Base-by-base conservation (phyloP, 768 basidiomycete genomes). In the Suillus variegatus region DNA sequence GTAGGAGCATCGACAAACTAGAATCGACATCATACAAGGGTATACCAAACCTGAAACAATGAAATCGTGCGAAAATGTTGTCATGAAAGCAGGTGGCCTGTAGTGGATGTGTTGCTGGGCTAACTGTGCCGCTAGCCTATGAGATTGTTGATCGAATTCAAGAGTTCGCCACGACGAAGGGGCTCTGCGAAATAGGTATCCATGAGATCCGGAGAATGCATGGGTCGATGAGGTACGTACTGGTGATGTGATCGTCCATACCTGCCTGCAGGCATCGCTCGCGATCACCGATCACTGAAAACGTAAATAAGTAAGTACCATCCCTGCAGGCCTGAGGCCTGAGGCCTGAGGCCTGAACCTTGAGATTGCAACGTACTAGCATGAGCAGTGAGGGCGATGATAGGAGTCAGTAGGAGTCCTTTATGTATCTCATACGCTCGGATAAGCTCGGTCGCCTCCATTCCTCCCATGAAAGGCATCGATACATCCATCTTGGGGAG, bases 381-480 rank as follows among this genome's bases (percentile, higher is more conserved):
- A 78, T 99, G 97, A 3, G 97, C 97, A 1, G 97, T 99, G 47
- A 99, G 81, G 1, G 97, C 97, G 71, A 99, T 94, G 70, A 99
- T 99, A 0, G 97, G 97, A 6, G 88, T 94, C 3, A 88, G 84
- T n/a, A 86, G 73, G 40, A 94, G 80, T 9, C 87, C 83, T 68
- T 87, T 87, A 67, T 89, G 84, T 73, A 84, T 79, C 80, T 99
- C 97, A 73, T 89, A 94, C 44, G 87, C 85, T 61, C 97, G 88
- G 66, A 98, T 97, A 65, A 94, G 82, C 68, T 95, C 90, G 0
- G 97, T 99, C 2, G 97, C 94, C 78, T 99, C 96, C 89, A 97
- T 94, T 68, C 97, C 96, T 60, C 96, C 95, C 94, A 99, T 98
- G 78, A 96, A 90, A 7, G 95, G 94, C 94, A 97, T 96, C 13